Evolutionary conservation across 1,284 basidiomycete genomes (phyloP).

Genomic region (Ustilago vetiveriae): DNA sequence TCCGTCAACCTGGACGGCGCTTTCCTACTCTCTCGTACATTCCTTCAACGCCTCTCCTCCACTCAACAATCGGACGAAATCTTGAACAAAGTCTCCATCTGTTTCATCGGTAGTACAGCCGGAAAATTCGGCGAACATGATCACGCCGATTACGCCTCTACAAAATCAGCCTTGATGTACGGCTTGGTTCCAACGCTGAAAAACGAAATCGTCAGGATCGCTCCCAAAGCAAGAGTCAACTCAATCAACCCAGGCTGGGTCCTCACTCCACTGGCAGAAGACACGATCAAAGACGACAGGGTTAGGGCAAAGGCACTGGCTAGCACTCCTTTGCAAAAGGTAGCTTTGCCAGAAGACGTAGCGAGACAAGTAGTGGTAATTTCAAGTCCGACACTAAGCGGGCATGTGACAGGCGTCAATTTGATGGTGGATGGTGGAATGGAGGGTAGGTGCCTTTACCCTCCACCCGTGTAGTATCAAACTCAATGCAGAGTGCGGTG

Average conservation of each 20-base stretch:
- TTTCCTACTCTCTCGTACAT: constrained; percentile 76
- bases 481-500: constrained; percentile 1
- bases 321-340: constrained; percentile 77
- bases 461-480: constrained; percentile 16
- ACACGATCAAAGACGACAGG: constrained; percentile 69
- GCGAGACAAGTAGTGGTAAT: constrained; percentile 76
- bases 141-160: constrained; percentile 48
- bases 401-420: constrained; percentile 77
- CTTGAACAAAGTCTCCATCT: constrained; percentile 73
- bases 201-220: constrained; percentile 81
- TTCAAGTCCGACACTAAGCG: constrained; percentile 74
- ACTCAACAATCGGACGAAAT: constrained; percentile 68
- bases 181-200: constrained; percentile 77
- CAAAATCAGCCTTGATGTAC: constrained; percentile 75
- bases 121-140: constrained; percentile 79
- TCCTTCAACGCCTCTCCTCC: constrained; percentile 73
- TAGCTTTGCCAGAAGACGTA: constrained; percentile 74
- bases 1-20: constrained; percentile 74
- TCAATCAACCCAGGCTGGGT: constrained; percentile 79
- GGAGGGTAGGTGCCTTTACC: constrained; percentile 72
- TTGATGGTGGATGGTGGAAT: constrained; percentile 80
- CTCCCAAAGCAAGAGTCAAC: constrained; percentile 77
- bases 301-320: constrained; percentile 69
- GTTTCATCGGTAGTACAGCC: constrained; percentile 77
- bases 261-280: constrained; percentile 73